Conservation (phyloP, 495 filamentous ascomycete genomes). For the Lindgomyces ingoldianus region DNA sequence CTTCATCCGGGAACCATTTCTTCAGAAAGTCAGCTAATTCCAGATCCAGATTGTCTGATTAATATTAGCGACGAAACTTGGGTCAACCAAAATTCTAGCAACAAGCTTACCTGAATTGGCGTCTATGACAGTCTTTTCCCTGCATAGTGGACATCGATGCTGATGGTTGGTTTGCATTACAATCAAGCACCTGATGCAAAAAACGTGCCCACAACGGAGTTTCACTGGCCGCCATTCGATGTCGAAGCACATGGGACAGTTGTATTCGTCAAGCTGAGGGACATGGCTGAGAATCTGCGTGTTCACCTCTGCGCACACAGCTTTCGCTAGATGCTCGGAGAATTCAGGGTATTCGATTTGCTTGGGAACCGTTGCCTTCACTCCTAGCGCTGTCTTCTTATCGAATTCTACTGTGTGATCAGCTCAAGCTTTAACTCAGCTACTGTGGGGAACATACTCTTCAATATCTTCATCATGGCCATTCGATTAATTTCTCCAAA, state of each 20-base stretch:
- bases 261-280: constrained; percentile 71
- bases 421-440: background rate
- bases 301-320: constrained; percentile 65
- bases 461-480: constrained; percentile 73
- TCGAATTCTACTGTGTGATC: constrained; percentile 63
- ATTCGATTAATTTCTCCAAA: constrained; percentile 73
- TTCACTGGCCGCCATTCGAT: constrained; percentile 68
- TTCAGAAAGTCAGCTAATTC: constrained; percentile 61
- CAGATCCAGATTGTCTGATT: constrained; percentile 59
- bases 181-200: constrained; percentile 73
- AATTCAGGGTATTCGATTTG: constrained; percentile 55
- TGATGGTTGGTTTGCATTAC: constrained; percentile 64
- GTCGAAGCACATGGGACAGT: constrained; percentile 70
- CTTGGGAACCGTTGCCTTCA: constrained; percentile 54
- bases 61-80: background rate
- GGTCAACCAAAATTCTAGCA: background rate
- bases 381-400: constrained; percentile 71
- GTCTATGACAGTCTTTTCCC: constrained; percentile 59
- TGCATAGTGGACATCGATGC: constrained; percentile 66
- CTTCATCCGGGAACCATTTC: constrained; percentile 70
- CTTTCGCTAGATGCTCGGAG: constrained; percentile 59
- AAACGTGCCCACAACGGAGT: constrained; percentile 64
- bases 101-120: constrained; percentile 56
- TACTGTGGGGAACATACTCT: constrained; percentile 55
- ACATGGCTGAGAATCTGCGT: constrained; percentile 64